These are phyloP conservation scores for Trifolium repens DNA, from an alignment of 306 rosid species.

Conservation along the genomic window DNA sequence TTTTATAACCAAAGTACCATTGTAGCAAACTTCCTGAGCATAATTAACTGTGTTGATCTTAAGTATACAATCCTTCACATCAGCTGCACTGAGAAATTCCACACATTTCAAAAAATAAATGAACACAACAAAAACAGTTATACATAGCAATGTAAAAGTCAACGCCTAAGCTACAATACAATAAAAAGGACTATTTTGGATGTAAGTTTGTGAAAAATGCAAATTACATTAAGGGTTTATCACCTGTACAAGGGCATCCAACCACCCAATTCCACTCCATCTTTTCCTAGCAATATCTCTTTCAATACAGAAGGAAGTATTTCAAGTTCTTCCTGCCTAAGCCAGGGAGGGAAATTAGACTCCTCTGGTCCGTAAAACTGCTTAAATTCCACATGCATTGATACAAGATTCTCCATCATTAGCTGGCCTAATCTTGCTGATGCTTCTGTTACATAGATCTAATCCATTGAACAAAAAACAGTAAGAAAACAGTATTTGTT, in stretches of 20 bases:
- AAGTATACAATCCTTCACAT: constrained; percentile 70
- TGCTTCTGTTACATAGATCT: constrained; percentile 84
- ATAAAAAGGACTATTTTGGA: background rate
- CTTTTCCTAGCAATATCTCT: constrained; percentile 72
- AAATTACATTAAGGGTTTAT: constrained; percentile 34
- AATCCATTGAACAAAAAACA: constrained; percentile 38
- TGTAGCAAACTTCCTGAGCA: constrained; percentile 78
- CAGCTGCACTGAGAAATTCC: constrained; percentile 81
- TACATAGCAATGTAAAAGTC: background rate
- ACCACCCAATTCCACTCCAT: constrained; percentile 68
- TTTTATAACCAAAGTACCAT: constrained; percentile 71
- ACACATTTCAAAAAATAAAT: constrained; percentile 38
- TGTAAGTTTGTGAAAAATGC: constrained; percentile 12
- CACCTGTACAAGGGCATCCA: constrained; percentile 93
- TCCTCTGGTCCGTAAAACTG: constrained; percentile 75
- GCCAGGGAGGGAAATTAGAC: constrained; percentile 63
- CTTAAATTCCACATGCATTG: constrained; percentile 76
- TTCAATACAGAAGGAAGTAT: constrained; percentile 59
- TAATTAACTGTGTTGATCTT: constrained; percentile 72
- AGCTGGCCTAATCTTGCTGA: constrained; percentile 76
- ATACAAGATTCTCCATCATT: constrained; percentile 90
- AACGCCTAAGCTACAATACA: constrained; percentile 20
- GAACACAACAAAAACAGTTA: constrained; percentile 9
- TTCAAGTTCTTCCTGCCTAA: constrained; percentile 69
- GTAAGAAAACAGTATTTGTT: constrained; percentile 19